These are phyloP conservation scores for Saccharomycopsis sp. DNA, from an alignment of 805 yeast genomes.

Conservation along the genomic window DNA sequence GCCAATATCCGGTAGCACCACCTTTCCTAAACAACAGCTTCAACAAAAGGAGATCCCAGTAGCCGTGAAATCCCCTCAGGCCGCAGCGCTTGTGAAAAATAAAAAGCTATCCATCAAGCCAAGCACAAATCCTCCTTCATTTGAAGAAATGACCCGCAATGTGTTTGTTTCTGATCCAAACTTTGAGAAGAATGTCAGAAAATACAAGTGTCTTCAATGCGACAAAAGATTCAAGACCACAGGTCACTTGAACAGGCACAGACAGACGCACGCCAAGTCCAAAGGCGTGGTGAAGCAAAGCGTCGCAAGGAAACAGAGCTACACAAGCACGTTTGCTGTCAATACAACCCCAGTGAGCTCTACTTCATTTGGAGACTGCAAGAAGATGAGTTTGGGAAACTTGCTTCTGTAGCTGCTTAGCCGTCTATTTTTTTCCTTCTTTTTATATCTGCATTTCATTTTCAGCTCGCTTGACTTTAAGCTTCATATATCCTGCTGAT, in stretches of 20 bases:
- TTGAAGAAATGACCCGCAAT: slow-evolving; percentile 12
- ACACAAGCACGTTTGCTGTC: too few species aligned
- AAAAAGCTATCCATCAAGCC: too few species aligned
- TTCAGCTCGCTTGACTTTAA: too few species aligned
- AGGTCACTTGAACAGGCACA: slow-evolving; percentile 15
- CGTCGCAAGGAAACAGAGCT: too few species aligned
- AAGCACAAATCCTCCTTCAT: slow-evolving; percentile 4
- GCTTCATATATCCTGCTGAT: too few species aligned
- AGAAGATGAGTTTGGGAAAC: too few species aligned
- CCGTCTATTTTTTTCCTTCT: too few species aligned
- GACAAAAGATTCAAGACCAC: slow-evolving; percentile 17
- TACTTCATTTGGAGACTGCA: too few species aligned
- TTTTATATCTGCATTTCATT: too few species aligned
- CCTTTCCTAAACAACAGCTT: neutral
- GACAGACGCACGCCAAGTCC: slow-evolving; percentile 7
- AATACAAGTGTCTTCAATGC: slow-evolving; percentile 14
- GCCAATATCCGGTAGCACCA: too few species aligned
- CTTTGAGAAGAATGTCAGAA: slow-evolving; percentile 13
- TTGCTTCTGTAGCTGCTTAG: too few species aligned
- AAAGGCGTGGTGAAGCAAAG: slow-evolving; percentile 1
- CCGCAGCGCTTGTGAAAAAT: neutral
- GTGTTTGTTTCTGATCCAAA: slow-evolving; percentile 18
- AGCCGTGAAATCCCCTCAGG: neutral
- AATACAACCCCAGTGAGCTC: too few species aligned
- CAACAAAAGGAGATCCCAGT: neutral